Evolutionary conservation across 1,284 basidiomycete genomes (phyloP), one percentile per base, ranked within the genome.

Genomic region (Sporisorium reilianum): DNA sequence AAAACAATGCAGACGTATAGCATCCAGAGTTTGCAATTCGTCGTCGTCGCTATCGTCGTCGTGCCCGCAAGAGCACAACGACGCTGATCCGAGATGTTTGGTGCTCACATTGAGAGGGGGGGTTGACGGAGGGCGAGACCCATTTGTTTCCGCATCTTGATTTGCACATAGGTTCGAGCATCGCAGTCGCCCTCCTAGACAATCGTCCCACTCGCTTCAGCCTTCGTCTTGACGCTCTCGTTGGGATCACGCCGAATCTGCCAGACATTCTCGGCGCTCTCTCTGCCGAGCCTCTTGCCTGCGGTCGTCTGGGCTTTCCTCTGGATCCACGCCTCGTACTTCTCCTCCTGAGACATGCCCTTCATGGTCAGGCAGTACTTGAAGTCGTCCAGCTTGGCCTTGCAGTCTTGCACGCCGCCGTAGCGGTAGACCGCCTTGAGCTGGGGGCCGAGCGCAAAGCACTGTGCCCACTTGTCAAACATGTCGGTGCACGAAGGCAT

Each of bases 211-310:
- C 23, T 25, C 2, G 20, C 20, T 3, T 30, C 45, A 1, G 20
- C 28, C 16, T 60, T 69, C 0, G 14, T 30, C 44, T 20, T 44
- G 16, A 69, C 48, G 38, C 20, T 18, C 30, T 59, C 66, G 12
- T 42, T 64, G 22, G 66, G 66, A 53, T 64, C 60, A 10, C 66
- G 53, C 16, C 95, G 87, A 23, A 92, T 87, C 72, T 93, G 91
- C 96, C 96, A 99, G 3, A 99, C 90, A 82, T 95, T 93, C 86
- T 99, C 96, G 64, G 92, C 93, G 85, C 93, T 94, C 80, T 89
- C 90, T 11, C 86, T 76, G 18, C 73, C 88, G 12, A 93, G 84
- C 52, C 93, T 87, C 36, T 88, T 66, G 34, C 66, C 87, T 3
- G 95, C 94, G 92, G 93, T 95, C 92, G 92, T 94, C 83, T 97